Base-by-base conservation (phyloP, 495 filamentous ascomycete genomes). In the Hypoxylon perforatum region DNA sequence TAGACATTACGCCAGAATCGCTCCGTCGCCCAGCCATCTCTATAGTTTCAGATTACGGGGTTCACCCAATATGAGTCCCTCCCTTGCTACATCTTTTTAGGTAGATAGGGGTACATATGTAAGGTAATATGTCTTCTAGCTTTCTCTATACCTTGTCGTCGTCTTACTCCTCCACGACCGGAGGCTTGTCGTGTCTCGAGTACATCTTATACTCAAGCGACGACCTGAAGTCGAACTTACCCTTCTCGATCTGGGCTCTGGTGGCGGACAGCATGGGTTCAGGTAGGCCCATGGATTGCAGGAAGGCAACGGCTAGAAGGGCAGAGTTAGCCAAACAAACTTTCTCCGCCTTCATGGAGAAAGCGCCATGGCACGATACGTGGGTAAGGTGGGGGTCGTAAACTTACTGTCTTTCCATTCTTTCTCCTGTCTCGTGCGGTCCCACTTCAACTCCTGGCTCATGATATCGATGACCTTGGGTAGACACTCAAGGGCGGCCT, bases 391-490 rank as follows among this genome's bases (percentile, higher is more conserved):
- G 35, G 14, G 15, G 12, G 15, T 15, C 5, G 8, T 23, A 21
- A 7, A 77, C 76, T 76, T 58, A 81, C 78, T 88, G 18, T 97
- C 91, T 67, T 81, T 91, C 93, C 94, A 98, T 77, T 98, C 95
- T 44, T 84, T 68, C 6, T 93, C 91, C 76, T 90, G 90, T 63
- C 95, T 80, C 65, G 84, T 83, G 54, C 71, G 77, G 70, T 89
- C 87, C 95, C 95, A 99, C 44, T 88, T 84, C 61, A 98, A 77
- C 80, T 99, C 95, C 72, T 90, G 88, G 51, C 78, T 85, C 95
- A 99, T 99, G 59, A 97, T 82, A 73, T 99, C 95, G 75, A 99
- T 97, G 17, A 99, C 86, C 51, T 72, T 82, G 1, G 95, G 95
- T 50, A 98, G 82, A 0, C 92, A 91, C 80, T 99, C 95, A 22